phyloP scores from a whole-genome alignment of 306 rosid species.

The Castanea crenata region DNA sequence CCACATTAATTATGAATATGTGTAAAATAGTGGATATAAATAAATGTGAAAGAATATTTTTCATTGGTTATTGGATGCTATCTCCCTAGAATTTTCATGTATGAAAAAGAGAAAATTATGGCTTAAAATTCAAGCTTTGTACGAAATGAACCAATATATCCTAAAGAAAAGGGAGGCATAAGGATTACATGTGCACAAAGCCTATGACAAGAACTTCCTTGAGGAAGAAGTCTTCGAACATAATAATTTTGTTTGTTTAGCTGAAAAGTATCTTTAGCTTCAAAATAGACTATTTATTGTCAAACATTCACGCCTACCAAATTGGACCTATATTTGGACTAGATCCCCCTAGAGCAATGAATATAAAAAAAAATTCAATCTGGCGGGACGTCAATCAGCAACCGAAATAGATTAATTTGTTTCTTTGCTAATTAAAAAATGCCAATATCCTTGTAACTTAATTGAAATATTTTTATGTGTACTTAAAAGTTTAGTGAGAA shows the following conservation, averaged over 20 bases:
- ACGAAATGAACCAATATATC: background rate
- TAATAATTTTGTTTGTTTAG: slow-evolving; percentile 3
- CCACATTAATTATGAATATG: too few relatives aligned
- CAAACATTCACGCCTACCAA: background rate
- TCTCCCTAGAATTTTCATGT: background rate
- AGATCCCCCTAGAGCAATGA: background rate
- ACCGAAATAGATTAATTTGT: too few relatives aligned
- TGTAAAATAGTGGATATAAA: too few relatives aligned
- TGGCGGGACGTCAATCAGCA: too few relatives aligned
- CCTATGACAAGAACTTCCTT: background rate
- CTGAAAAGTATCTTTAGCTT: background rate
- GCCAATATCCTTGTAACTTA: too few relatives aligned
- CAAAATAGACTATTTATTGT: background rate
- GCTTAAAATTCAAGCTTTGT: background rate
- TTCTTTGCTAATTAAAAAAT: too few relatives aligned
- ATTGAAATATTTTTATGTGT: fast-evolving
- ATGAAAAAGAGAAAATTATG: background rate
- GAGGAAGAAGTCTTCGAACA: background rate
- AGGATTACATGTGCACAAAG: background rate
- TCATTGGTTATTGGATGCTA: background rate
- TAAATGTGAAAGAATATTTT: too few relatives aligned
- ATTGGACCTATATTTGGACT: background rate
- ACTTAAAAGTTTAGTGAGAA: fast-evolving
- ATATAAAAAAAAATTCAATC: background rate
- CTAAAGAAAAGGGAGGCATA: background rate